Percentiles rank a stretch among this genome's conserved stretches.
These are phyloP conservation scores for Ogataea haglerorum DNA, from an alignment of 805 yeast species.

Conservation along the genomic window DNA sequence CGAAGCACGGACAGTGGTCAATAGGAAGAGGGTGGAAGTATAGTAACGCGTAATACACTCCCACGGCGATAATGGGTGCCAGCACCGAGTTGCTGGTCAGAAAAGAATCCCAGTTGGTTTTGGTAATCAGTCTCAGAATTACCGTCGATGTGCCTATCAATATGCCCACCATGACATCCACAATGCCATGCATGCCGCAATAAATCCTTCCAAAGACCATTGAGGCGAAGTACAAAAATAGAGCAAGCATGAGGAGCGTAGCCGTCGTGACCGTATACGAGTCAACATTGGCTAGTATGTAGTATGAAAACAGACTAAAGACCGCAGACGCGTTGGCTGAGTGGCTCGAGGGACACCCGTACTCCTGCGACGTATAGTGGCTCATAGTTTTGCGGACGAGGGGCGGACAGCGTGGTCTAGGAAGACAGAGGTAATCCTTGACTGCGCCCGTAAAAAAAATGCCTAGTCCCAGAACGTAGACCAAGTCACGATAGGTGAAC, in stretches of 20 bases:
- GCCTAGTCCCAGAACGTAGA: slow-evolving; percentile 62
- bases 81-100: slow-evolving; percentile 29
- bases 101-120: slow-evolving; percentile 45
- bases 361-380: slow-evolving; percentile 86
- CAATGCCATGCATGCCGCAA: slow-evolving; percentile 96
- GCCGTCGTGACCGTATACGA: slow-evolving; percentile 2
- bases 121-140: slow-evolving; percentile 40
- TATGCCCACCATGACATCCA: slow-evolving; percentile 69
- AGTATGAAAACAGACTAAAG: slow-evolving; percentile 44
- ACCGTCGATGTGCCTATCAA: slow-evolving; percentile 57
- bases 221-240: slow-evolving; percentile 53
- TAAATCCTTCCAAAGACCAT: slow-evolving; percentile 79
- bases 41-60: slow-evolving; percentile 48
- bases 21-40: slow-evolving; percentile 78
- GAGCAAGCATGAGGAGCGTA: slow-evolving; percentile 12
- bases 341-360: slow-evolving; percentile 93
- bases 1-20: slow-evolving; percentile 95
- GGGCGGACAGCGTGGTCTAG: slow-evolving; percentile 92
- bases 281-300: slow-evolving; percentile 17
- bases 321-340: slow-evolving; percentile 93
- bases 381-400: slow-evolving; percentile 84
- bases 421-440: slow-evolving; percentile 85
- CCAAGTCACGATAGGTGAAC: slow-evolving; percentile 56
- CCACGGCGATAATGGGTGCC: slow-evolving; percentile 38
- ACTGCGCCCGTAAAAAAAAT: slow-evolving; percentile 68